Evolutionary conservation across 2,329 filamentous ascomycete species (phyloP).

Genomic region (Pezicula carpinea): DNA sequence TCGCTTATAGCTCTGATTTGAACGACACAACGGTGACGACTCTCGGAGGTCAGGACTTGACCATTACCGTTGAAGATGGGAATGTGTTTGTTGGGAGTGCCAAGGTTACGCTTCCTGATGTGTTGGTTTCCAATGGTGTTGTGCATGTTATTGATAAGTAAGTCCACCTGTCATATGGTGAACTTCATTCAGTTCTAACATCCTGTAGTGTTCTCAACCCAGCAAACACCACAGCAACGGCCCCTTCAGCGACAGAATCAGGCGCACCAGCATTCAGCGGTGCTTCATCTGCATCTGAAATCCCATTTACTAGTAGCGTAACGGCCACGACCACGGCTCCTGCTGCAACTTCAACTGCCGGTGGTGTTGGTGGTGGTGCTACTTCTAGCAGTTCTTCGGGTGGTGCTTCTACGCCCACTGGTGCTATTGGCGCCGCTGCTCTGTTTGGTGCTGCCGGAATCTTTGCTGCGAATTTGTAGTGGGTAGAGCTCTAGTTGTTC

Average conservation of each 20-base stretch:
- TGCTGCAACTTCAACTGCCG: conserved; percentile 29
- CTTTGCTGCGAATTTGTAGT: background rate
- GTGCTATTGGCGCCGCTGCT: conserved; percentile 39
- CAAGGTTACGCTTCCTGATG: conserved; percentile 29
- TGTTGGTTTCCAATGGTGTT: conserved; percentile 31
- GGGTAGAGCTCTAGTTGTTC: no score
- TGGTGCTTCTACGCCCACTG: conserved; percentile 30
- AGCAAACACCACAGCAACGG: conserved; percentile 36
- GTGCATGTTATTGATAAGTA: conserved; percentile 38
- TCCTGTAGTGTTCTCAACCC: conserved; percentile 50
- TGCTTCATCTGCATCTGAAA: conserved; percentile 41
- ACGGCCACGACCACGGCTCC: conserved; percentile 33
- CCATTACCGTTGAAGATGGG: conserved; percentile 28
- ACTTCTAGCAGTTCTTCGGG: conserved; percentile 28
- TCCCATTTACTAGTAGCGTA: conserved; percentile 53
- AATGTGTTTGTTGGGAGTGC: conserved; percentile 34
- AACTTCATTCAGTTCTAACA: background rate
- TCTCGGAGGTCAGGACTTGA: conserved; percentile 22
- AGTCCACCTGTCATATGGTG: conserved; percentile 18
- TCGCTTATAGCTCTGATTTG: conserved; percentile 25
- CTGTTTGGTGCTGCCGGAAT: conserved; percentile 38
- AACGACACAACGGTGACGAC: conserved; percentile 22
- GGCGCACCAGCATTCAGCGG: conserved; percentile 46
- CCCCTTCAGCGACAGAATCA: conserved; percentile 34
- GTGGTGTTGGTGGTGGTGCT: conserved; percentile 25